phyloP scores from a whole-genome alignment of 1,284 basidiomycete genomes.

The Moniliophthora roreri region DNA sequence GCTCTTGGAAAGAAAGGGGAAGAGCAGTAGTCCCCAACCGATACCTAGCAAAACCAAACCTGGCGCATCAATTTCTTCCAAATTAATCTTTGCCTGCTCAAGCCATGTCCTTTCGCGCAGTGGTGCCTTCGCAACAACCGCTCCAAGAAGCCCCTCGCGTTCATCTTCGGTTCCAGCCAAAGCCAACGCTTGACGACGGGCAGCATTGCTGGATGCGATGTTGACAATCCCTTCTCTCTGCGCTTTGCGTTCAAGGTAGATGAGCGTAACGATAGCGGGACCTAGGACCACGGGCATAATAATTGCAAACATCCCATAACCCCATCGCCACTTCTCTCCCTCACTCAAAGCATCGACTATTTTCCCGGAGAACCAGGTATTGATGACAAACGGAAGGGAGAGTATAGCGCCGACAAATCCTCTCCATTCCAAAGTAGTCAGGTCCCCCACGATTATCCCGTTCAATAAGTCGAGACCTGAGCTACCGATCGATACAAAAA shows the following conservation, averaged over 20 bases:
- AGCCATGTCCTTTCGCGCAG: constrained; percentile 1
- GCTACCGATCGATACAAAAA: constrained; percentile 21
- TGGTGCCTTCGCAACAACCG: constrained; percentile 6
- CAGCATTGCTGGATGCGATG: constrained; percentile 18
- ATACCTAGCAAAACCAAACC: constrained; percentile 12
- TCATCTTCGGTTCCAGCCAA: constrained; percentile 11
- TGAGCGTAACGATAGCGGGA: constrained; percentile 15
- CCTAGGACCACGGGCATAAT: constrained; percentile 20
- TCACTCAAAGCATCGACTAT: constrained; percentile 15
- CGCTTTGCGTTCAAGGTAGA: constrained; percentile 15
- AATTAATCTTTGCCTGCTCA: neutral
- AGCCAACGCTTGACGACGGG: constrained; percentile 10
- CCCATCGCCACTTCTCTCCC: constrained; percentile 24
- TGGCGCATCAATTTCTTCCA: constrained; percentile 13
- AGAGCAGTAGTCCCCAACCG: constrained; percentile 12
- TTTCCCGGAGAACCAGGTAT: constrained; percentile 17
- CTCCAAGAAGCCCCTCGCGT: constrained; percentile 9
- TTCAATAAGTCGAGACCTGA: constrained; percentile 24
- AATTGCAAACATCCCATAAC: constrained; percentile 27
- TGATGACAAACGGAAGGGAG: constrained; percentile 18
- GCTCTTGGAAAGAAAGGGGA: constrained; percentile 15
- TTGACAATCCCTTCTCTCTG: constrained; percentile 14
- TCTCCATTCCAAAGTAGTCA: constrained; percentile 25
- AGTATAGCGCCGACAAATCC: constrained; percentile 21
- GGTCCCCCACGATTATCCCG: constrained; percentile 25